phyloP scores from a whole-genome alignment of 768 basidiomycete genomes.

The Lentinula sp. region DNA sequence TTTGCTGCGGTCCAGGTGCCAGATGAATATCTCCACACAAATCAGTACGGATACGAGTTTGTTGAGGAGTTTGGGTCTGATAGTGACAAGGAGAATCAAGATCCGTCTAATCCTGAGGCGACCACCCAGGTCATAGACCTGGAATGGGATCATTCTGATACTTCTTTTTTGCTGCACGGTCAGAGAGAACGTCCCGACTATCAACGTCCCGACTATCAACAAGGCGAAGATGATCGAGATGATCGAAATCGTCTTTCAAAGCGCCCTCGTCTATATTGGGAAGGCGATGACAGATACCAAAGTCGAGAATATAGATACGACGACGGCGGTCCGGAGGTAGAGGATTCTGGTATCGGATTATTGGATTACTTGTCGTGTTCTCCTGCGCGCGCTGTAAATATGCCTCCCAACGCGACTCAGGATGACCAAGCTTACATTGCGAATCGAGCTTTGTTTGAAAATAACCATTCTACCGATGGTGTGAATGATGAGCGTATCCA shows the following conservation, averaged over 20 bases:
- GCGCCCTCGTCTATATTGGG: conserved; percentile 13
- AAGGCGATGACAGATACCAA: neutral
- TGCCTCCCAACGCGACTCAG: too few species aligned
- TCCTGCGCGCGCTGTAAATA: neutral
- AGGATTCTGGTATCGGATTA: conserved; percentile 20
- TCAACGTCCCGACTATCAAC: neutral
- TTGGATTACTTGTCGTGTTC: neutral
- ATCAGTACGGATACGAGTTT: neutral
- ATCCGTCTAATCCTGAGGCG: neutral
- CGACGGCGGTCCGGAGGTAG: neutral
- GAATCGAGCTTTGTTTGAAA: neutral
- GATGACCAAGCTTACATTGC: neutral
- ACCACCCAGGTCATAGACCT: neutral
- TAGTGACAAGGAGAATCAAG: neutral
- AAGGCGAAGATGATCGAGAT: neutral
- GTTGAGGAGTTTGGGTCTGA: conserved; percentile 3
- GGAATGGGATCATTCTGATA: neutral
- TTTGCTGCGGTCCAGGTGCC: neutral
- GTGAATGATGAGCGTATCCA: neutral
- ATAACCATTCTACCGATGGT: too few species aligned
- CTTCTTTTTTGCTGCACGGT: neutral
- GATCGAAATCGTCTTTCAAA: neutral
- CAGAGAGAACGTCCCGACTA: neutral
- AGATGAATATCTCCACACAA: neutral
- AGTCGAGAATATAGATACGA: neutral